phyloP scores from a whole-genome alignment of 73 alveolate species.

The Symbiodinium pilosum region DNA sequence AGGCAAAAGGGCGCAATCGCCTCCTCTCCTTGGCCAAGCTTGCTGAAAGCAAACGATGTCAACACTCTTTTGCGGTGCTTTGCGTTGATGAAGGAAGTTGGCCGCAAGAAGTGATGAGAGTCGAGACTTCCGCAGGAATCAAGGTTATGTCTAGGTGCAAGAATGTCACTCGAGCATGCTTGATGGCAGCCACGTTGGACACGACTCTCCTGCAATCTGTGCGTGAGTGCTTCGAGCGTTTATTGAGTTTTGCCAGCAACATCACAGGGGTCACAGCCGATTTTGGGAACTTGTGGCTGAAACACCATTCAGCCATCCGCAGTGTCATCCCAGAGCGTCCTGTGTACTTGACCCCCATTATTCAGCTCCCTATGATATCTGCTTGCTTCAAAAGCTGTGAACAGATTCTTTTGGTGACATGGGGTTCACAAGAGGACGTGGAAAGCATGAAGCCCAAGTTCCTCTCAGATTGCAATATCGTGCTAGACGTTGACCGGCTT shows the following conservation, averaged over 20 bases:
- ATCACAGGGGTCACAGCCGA: conserved; percentile 66
- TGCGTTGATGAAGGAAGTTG: conserved; percentile 79
- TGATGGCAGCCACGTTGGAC: conserved; percentile 23
- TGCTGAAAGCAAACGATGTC: neutral
- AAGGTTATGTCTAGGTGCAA: conserved; percentile 52
- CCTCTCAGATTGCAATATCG: neutral
- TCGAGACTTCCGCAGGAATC: neutral
- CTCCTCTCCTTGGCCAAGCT: conserved; percentile 11
- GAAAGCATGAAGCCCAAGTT: neutral
- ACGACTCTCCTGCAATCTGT: conserved; percentile 18
- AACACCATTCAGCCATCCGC: conserved; percentile 43
- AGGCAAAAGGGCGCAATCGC: neutral
- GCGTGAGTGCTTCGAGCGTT: conserved; percentile 48
- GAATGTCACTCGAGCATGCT: conserved; percentile 53
- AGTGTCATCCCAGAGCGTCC: conserved; percentile 32
- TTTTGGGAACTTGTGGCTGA: conserved; percentile 53
- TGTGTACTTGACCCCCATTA: conserved; percentile 27
- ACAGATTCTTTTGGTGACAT: conserved; percentile 25
- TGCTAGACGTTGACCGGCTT: conserved; percentile 35
- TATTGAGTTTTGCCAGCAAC: neutral
- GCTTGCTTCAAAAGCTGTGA: conserved; percentile 49
- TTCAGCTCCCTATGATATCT: conserved; percentile 74
- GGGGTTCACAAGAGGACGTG: conserved; percentile 44
- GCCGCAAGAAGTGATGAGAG: conserved; percentile 33
- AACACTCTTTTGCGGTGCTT: conserved; percentile 42